Evolutionary conservation across 257 asterid genomes (phyloP), one percentile per base, ranked within the genome.

Genomic region (Craterostigma plantagineum): DNA sequence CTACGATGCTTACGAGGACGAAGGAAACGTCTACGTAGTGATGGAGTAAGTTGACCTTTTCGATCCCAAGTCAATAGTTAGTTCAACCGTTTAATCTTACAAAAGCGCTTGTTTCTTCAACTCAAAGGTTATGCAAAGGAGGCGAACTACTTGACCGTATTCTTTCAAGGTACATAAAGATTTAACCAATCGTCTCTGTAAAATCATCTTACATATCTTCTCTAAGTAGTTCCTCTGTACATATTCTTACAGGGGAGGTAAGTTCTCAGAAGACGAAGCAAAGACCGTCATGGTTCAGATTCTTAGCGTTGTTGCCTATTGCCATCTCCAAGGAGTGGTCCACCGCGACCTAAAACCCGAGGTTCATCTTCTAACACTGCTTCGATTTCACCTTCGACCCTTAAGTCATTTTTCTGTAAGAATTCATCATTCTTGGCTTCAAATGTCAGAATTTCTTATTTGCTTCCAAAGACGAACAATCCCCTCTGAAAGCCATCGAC

Each of bases 291-390:
- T 76, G 83, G 66, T 63, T 18, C 90, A 76, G 53, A 71, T 76
- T 52, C 59, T 76, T 50, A 62, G 69, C 15, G 76, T 76, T 49
- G 77, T 67, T 33, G 73, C 95, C 4, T 77, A 76, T 54, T 84
- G 90, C 64, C 96, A 84, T 70, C 77, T 75, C 48, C 96, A 84
- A 55, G 93, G 95, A 3, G 79, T 76, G 43, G 82, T 76, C 48
- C 90, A 76, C 55, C 90, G 90, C 40, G 90, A 72, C 70, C 42
- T 76, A 58, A 73, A 76, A 57, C 90, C 90, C 33, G 90, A 74
- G 84, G 84, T 74, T 52, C 30, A 6, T 23, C 30, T 23, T 23
- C 30, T 23, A 23, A n/a, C 6, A 23, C 4, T 6, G 30, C n/a
- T n/a, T n/a, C n/a, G n/a, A n/a, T n/a, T n/a, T n/a, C 6, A 23